These are phyloP conservation scores for Atkinsonella hypoxylon DNA, from an alignment of 2,329 filamentous ascomycete genomes.

Conservation along the genomic window DNA sequence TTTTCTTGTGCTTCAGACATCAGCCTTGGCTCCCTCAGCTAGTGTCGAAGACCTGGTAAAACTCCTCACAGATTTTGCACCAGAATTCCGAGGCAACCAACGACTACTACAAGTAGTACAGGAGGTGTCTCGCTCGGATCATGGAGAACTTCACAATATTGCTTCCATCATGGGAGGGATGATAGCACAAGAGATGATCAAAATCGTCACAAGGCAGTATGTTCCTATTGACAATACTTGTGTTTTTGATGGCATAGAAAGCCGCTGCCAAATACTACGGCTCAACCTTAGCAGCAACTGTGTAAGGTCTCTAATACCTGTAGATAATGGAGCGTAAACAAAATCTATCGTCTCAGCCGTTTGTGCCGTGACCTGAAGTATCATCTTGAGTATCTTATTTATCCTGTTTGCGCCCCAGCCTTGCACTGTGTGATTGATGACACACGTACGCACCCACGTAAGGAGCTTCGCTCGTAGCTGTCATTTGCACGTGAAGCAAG, in stretches of 20 bases:
- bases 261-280: constrained; percentile 46
- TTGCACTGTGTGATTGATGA: no score
- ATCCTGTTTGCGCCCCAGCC: no score
- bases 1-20: constrained; percentile 53
- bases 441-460: no score
- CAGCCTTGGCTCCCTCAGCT: constrained; percentile 30
- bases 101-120: constrained; percentile 42
- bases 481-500: no score
- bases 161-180: constrained; percentile 80
- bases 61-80: constrained; percentile 29
- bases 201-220: constrained; percentile 67
- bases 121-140: constrained; percentile 64
- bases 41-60: constrained; percentile 43
- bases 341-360: background rate
- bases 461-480: no score
- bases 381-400: no score
- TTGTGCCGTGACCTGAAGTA: no score
- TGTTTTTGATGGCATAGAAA: constrained; percentile 56
- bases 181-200: constrained; percentile 95
- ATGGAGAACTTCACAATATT: constrained; percentile 86
- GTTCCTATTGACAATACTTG: constrained; percentile 60
- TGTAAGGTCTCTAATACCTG: background rate
- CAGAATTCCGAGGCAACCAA: constrained; percentile 35
- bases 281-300: constrained; percentile 16
- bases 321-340: background rate